Base-by-base conservation (phyloP, 1,284 basidiomycete species). In the Phellopilus nigrolimitatus region DNA sequence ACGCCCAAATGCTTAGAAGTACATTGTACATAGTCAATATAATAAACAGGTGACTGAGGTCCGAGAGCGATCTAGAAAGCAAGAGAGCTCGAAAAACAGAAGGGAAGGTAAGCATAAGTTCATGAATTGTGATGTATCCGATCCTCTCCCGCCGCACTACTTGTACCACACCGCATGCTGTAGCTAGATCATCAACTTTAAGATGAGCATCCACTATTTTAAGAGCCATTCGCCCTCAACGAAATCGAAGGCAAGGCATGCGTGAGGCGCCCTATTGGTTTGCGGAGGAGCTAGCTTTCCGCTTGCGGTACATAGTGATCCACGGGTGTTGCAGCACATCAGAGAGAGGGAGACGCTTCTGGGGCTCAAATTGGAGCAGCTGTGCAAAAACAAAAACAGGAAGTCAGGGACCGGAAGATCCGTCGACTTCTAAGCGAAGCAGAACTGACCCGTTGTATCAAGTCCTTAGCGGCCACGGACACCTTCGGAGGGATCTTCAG, bases 301-400 rank as follows among this genome's bases (percentile, higher is more conserved):
- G 46, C 30, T 54, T 54, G 28, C 80, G 71, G 58, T 95, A 86
- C 66, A 83, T 90, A 55, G 88, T 75, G 57, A 99, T 88, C 95
- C 97, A 99, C 7, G 95, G 93, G 63, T 98, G 97, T 7, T 72
- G 71, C 34, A 87, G 74, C 25, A 97, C 95, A 22, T 95, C 84
- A 1, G 71, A 68, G 8, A 99, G 76, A 0, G 94, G 78, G 4
- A 99, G 59, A 1, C 97, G 82, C 49, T 89, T 80, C 61, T 88
- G 78, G 0, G 95, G 91, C 28, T 93, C 83, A 60, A 95, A 87
- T 64, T 83, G 83, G 8, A 99, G 78, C 6, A 99, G 80, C 95
- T 97, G 63, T 6, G n/a, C 24, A 17, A n/a, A 22, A 40, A 22
- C 9, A 40, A 49, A 27, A 21, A 31, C 5, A 9, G 27, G 12